phyloP scores from a whole-genome alignment of 2,329 filamentous ascomycete species.

The Hypocreales sp. region DNA sequence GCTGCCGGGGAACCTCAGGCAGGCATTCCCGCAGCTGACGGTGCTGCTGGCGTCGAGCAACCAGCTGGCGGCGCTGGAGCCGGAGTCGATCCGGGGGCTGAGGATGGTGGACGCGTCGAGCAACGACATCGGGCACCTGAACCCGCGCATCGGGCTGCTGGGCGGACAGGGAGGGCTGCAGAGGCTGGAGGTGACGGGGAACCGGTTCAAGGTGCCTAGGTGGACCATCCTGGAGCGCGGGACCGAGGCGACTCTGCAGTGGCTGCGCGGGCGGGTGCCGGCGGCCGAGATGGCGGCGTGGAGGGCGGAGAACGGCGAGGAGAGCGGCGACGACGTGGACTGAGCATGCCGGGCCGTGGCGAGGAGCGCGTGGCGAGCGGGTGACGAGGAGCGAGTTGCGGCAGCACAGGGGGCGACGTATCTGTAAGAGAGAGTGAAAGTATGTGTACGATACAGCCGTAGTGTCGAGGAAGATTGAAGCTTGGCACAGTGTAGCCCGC shows the following conservation, averaged over 20 bases:
- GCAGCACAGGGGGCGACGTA: too few species aligned
- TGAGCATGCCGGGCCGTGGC: too few species aligned
- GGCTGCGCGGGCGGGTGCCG: slow-evolving; percentile 64
- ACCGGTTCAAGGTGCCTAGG: slow-evolving; percentile 75
- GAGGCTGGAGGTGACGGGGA: slow-evolving; percentile 65
- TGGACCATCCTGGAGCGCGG: slow-evolving; percentile 75
- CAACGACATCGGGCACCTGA: slow-evolving; percentile 72
- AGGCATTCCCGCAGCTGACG: slow-evolving; percentile 52
- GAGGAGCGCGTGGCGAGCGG: too few species aligned
- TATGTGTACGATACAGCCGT: slow-evolving; percentile 1
- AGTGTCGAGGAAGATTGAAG: too few species aligned
- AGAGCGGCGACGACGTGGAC: slow-evolving; percentile 10
- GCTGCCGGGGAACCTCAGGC: slow-evolving; percentile 47
- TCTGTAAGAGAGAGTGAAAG: too few species aligned
- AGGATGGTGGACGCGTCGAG: slow-evolving; percentile 65
- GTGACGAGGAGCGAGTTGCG: too few species aligned
- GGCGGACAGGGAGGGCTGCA: slow-evolving; percentile 45
- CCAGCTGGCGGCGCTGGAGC: slow-evolving; percentile 55
- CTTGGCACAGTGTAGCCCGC: too few species aligned
- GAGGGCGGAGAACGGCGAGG: slow-evolving; percentile 29
- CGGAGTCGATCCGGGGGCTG: slow-evolving; percentile 59
- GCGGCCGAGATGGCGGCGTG: slow-evolving; percentile 42
- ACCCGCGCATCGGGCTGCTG: slow-evolving; percentile 66
- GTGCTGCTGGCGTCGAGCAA: slow-evolving; percentile 69
- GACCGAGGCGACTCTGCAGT: slow-evolving; percentile 69